These are phyloP conservation scores for Aspergillus pseudonomiae DNA, from an alignment of 2,329 filamentous ascomycete genomes.

Conservation along the genomic window DNA sequence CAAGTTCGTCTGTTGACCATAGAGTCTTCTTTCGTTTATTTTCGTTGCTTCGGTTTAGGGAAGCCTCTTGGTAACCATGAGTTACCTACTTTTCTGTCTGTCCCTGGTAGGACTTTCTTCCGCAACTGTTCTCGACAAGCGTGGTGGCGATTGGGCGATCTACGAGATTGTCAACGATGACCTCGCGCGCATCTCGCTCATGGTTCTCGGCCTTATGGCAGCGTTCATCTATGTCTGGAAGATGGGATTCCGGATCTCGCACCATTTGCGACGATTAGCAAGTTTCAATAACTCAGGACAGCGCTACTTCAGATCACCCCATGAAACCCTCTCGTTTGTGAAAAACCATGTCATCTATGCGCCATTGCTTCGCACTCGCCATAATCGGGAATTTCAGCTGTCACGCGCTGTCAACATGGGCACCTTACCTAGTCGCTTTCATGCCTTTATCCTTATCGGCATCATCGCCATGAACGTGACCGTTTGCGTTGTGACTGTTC, in stretches of 20 bases:
- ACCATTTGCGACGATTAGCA: slow-evolving; percentile 72
- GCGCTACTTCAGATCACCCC: slow-evolving; percentile 70
- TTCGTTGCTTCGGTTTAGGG: neutral
- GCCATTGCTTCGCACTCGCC: slow-evolving; percentile 46
- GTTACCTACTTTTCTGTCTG: slow-evolving; percentile 24
- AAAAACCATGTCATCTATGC: slow-evolving; percentile 66
- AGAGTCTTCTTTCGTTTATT: neutral
- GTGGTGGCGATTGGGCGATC: slow-evolving; percentile 21
- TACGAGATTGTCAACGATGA: slow-evolving; percentile 53
- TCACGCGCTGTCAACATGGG: slow-evolving; percentile 50
- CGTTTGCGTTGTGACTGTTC: slow-evolving; percentile 54
- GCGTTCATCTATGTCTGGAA: slow-evolving; percentile 69
- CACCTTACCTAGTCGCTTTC: slow-evolving; percentile 50
- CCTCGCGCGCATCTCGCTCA: slow-evolving; percentile 63
- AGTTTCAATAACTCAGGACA: slow-evolving; percentile 80
- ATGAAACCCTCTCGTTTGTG: slow-evolving; percentile 62
- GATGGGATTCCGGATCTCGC: slow-evolving; percentile 60
- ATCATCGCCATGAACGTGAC: slow-evolving; percentile 49
- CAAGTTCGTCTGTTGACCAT: neutral
- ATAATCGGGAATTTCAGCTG: slow-evolving; percentile 50
- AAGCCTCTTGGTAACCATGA: slow-evolving; percentile 22
- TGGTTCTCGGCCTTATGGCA: slow-evolving; percentile 67
- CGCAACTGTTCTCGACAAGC: slow-evolving; percentile 32
- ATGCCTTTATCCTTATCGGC: slow-evolving; percentile 44
- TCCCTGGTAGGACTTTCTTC: slow-evolving; percentile 33